These are phyloP conservation scores for Pyrenula massariospora DNA, from an alignment of 495 filamentous ascomycete genomes.

Conservation along the genomic window DNA sequence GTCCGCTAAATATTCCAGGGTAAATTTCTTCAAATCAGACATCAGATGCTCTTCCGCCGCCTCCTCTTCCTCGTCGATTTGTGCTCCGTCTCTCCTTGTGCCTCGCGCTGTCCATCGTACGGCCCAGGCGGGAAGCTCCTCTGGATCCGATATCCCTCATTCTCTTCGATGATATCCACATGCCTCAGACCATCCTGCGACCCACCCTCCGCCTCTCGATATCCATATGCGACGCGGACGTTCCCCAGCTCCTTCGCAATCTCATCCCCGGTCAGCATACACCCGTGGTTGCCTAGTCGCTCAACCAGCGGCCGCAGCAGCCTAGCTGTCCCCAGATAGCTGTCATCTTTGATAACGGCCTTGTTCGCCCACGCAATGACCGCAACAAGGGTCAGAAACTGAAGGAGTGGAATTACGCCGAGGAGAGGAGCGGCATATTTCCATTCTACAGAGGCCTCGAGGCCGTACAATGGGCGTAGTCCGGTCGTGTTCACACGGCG, in stretches of 20 bases:
- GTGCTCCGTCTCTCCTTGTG: not conserved
- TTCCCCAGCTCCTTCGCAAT: not conserved
- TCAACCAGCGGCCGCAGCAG: not conserved
- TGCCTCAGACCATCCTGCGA: not conserved
- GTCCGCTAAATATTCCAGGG: too few species aligned
- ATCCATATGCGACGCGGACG: not conserved
- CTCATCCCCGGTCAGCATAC: not conserved
- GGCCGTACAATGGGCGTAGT: not conserved
- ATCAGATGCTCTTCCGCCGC: not conserved
- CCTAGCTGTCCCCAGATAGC: not conserved
- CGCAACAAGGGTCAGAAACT: not conserved
- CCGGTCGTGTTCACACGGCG: not conserved
- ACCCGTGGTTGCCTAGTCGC: not conserved
- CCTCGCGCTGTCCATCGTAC: not conserved
- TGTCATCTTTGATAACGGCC: not conserved
- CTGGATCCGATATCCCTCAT: not conserved
- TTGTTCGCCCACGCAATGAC: slow-evolving; percentile 1
- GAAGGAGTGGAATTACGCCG: not conserved
- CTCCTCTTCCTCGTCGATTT: not conserved
- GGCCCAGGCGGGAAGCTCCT: not conserved
- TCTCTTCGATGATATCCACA: not conserved
- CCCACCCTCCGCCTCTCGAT: not conserved
- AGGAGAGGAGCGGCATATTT: not conserved
- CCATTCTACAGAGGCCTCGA: not conserved
- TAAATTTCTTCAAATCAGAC: too few species aligned